phyloP scores from a whole-genome alignment of 352 stramenopile species.

The Phytophthora pseudosyringae region DNA sequence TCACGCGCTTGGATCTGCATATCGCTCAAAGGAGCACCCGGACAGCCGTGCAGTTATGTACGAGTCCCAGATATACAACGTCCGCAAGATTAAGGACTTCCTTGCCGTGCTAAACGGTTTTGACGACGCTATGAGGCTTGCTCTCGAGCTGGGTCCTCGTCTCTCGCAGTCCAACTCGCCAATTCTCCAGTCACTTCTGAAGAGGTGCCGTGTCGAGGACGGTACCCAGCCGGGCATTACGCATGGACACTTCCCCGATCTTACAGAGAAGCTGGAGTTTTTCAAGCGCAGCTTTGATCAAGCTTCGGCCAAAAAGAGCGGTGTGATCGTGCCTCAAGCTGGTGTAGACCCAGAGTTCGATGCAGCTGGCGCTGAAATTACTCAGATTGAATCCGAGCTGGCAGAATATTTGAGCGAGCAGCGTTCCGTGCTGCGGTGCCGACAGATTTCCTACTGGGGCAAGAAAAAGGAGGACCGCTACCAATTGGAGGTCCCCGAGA shows the following conservation, averaged over 20 bases:
- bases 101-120: constrained; percentile 93
- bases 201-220: constrained; percentile 38
- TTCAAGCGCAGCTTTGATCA: constrained; percentile 98
- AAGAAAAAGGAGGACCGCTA: constrained; percentile 97
- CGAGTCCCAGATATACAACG: constrained; percentile 96
- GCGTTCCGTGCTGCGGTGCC: constrained; percentile 75
- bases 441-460: constrained; percentile 93
- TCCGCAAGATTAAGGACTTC: constrained; percentile 96
- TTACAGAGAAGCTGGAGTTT: constrained; percentile 93
- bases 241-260: constrained; percentile 88
- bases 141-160: constrained; percentile 78
- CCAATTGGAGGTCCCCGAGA: constrained; percentile 94
- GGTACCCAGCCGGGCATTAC: constrained; percentile 17
- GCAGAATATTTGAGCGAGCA: constrained; percentile 90
- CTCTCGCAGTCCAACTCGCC: constrained; percentile 66
- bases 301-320: constrained; percentile 87
- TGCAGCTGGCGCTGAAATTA: constrained; percentile 88
- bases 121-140: constrained; percentile 79
- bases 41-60: constrained; percentile 98
- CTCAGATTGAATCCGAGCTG: constrained; percentile 88
- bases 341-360: constrained; percentile 97
- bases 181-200: constrained; percentile 64
- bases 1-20: constrained; percentile 93
- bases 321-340: constrained; percentile 93
- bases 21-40: constrained; percentile 91